Evolutionary conservation across 78 protist genomes (phyloP).

Genomic region (Dictyostelium citrinum): DNA sequence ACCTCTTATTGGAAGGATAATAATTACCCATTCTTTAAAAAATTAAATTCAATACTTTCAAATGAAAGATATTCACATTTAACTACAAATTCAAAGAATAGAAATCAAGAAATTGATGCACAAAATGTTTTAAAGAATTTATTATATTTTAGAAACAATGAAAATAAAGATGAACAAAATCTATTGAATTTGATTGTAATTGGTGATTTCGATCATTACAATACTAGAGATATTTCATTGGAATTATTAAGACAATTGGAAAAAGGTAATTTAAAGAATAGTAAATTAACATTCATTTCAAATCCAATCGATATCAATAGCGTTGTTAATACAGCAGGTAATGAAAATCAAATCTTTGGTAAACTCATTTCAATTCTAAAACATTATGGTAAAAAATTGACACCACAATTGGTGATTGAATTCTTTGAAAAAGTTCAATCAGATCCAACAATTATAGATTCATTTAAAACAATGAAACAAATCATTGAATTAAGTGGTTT

Average conservation of each 20-base stretch:
- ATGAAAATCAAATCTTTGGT: not conserved
- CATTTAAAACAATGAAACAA: not conserved
- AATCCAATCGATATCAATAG: not conserved
- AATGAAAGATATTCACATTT: not conserved
- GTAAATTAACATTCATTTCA: not conserved
- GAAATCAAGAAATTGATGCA: not conserved
- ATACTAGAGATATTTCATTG: not conserved
- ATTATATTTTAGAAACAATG: not conserved
- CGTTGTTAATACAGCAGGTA: not conserved
- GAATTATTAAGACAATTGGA: not conserved
- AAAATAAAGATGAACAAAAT: not conserved
- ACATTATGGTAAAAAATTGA: not conserved
- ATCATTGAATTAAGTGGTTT: not conserved
- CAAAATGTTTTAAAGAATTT: not conserved
- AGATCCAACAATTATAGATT: not conserved
- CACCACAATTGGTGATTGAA: not conserved
- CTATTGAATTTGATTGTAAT: not conserved
- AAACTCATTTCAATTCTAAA: not conserved
- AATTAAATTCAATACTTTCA: not conserved
- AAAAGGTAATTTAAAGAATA: not conserved
- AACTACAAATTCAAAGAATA: not conserved
- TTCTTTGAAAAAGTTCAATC: not conserved
- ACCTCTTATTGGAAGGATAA: not conserved
- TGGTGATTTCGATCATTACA: slow-evolving; percentile 36
- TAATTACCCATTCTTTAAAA: not conserved